Base-by-base conservation (phyloP, 805 yeast species). In the Saccharomycopsis amapae region DNA sequence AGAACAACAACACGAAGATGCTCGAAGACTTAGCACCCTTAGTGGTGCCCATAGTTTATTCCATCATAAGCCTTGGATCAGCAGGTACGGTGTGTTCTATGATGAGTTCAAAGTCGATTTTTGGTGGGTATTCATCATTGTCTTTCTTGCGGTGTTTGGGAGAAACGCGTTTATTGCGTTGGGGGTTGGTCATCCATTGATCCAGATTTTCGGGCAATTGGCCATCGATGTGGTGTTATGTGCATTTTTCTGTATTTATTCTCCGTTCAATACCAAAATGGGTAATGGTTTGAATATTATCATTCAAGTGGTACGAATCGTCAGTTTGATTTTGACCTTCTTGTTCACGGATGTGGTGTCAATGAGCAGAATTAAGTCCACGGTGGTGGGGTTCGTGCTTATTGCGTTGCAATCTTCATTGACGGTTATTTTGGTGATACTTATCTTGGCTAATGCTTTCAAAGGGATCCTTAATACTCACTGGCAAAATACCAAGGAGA, bases 121-220 rank as follows among this genome's bases (percentile, higher is more conserved):
- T 46, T 62, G 66, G 65, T 62, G 64, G 64, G 56, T 57, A 35
- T 61, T 62, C 40, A 50, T 62, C 5, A 48, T 55, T 6, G 36
- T 52, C 7, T 30, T 58, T 18, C 34, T 40, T 10, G 58, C 56
- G 1, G 47, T 59, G 6, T 54, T 61, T 45, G 57, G 54, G 17
- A 50, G 62, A 30, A 59, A 58, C 40, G 63, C 65, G 17, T 58
- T 62, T 37, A 50, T 61, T 42, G 64, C 61, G 1, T 54, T 62
- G 3, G 65, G 58, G 5, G 54, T 58, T 22, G 63, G 63, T 12
- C 53, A 59, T 32, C 63, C 62, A 5, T 46, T 61, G 48, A 47
- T 61, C 18, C 66, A 62, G 41, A 57, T 62, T 7, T 49, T 58
- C 15, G 63, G 65, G 7, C 63, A 61, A 48, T 50, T 62, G 19